Base-by-base conservation (phyloP, 2,329 filamentous ascomycete species). In the Alternaria triticimaculans region DNA sequence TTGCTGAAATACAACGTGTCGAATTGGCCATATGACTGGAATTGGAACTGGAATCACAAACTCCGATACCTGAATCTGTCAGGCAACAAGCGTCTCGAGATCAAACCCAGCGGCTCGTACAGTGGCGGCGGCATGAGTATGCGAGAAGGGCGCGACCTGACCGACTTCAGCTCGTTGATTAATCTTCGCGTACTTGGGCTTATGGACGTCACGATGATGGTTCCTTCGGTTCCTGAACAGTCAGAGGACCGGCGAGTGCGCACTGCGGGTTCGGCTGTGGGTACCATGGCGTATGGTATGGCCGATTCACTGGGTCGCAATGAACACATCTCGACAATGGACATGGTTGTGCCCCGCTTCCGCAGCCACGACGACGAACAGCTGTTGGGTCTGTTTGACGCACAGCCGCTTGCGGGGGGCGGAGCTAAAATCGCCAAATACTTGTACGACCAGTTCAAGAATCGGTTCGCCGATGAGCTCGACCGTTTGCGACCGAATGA, bases 1-100 rank as follows among this genome's bases (percentile, higher is more conserved):
- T 90, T 88, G 21, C 85, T 99, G 61, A 99, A 98, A 80, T 99
- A 99, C 86, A 99, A 99, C 78, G 96, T 99, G 51, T 96, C 94
- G 28, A 99, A 99, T 76, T 97, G 97, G 86, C 96, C 95, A 0
- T 99, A 99, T 77, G 96, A 99, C 78, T 99, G 96, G 96, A 99
- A 99, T 75, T 99, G 96, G 96, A 98, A 98, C 76, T 92, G 96
- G 86, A 99, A 99, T 75, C 93, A 92, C 53, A 96, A 97, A 73
- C 83, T 99, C 69, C 92, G 94, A 67, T 99, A 96, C 76, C 89
- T 99, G 66, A 99, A 98, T 76, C 85, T 99, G 75, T 98, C 95
- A 0, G 96, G 96, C 55, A 99, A 99, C 83, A 97, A 97, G 80
- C 90, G 95, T 55, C 83, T 99, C 33, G 96, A 99, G 80, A 98